Base-by-base conservation (phyloP, 1,139 yeast genomes). In the Debaryomycetaceae sp. region DNA sequence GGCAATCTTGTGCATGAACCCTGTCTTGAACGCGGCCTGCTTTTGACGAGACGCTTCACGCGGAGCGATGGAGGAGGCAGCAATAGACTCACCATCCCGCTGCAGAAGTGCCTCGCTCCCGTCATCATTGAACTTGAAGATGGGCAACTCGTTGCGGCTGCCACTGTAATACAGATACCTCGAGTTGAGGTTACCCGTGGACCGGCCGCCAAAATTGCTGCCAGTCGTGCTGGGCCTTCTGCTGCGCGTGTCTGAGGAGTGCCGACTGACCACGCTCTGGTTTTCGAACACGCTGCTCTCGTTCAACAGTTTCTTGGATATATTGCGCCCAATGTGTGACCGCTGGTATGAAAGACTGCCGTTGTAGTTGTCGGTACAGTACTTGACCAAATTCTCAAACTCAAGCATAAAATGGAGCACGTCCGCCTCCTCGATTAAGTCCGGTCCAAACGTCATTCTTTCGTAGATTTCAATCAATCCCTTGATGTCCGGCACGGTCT, bases 381-480 rank as follows among this genome's bases (percentile, higher is more conserved):
- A 33, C 25, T 19, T 22, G 15, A 25, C 30, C 16, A 56, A 41
- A 32, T 46, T 47, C 21, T 54, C 56, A 39, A 57, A 53, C 27
- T 50, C 50, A 17, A 56, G 34, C 68, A 88, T 73, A 44, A 85
- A 79, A 25, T 61, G 65, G 23, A 77, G 58, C 45, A 88, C 76
- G 29, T 82, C 81, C 2, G 55, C 60, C 39, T 82, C 80, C 1
- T 68, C 55, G 10, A 86, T 75, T 13, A 78, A 66, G 16, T 66
- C 55, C 1, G 83, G 83, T 1, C 93, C 75, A 51, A 78, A 89
- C 38, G 88, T 63, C 22, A 82, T 66, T 30, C 63, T 62, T 42
- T 88, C 96, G 54, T 86, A 88, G n/a, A 75, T 53, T 1, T 58
- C 60, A 8, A 80, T 57, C 40, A 80, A 45, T 21, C 42, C 47